These are phyloP conservation scores for Venturia pyrina DNA, from an alignment of 2,329 filamentous ascomycete species.

Conservation along the genomic window DNA sequence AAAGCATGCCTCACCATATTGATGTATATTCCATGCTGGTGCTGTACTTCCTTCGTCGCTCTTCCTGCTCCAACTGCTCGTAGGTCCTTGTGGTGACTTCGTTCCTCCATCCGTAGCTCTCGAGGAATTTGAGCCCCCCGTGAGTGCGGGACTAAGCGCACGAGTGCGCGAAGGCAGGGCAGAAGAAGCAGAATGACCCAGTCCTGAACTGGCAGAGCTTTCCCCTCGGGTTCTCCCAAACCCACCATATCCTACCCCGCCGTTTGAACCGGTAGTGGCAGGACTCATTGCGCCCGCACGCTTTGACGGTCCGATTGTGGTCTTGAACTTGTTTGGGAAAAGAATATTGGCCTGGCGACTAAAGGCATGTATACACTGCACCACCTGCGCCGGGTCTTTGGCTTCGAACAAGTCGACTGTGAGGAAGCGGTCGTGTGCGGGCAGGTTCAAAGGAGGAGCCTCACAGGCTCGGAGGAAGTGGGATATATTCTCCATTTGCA, in stretches of 20 bases:
- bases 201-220: constrained; percentile 34
- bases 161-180: constrained; percentile 16
- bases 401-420: constrained; percentile 93
- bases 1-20: constrained; percentile 51
- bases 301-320: constrained; percentile 63
- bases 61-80: constrained; percentile 86
- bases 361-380: constrained; percentile 87
- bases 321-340: constrained; percentile 64
- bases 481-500: constrained; percentile 99
- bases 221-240: constrained; percentile 28
- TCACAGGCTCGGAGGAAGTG: constrained; percentile 89
- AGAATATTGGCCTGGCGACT: constrained; percentile 71
- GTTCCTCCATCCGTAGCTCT: constrained; percentile 32
- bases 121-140: constrained; percentile 44
- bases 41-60: constrained; percentile 69
- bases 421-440: constrained; percentile 89
- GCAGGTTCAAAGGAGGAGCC: constrained; percentile 71
- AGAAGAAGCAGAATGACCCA: constrained; percentile 15
- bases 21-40: constrained; percentile 96
- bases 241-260: constrained; percentile 16
- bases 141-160: constrained; percentile 36
- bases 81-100: constrained; percentile 39
- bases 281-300: constrained; percentile 39
- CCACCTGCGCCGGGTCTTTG: constrained; percentile 91
- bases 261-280: constrained; percentile 22